Base-by-base conservation (phyloP, 495 filamentous ascomycete species). In the Penicillium cataractarum region DNA sequence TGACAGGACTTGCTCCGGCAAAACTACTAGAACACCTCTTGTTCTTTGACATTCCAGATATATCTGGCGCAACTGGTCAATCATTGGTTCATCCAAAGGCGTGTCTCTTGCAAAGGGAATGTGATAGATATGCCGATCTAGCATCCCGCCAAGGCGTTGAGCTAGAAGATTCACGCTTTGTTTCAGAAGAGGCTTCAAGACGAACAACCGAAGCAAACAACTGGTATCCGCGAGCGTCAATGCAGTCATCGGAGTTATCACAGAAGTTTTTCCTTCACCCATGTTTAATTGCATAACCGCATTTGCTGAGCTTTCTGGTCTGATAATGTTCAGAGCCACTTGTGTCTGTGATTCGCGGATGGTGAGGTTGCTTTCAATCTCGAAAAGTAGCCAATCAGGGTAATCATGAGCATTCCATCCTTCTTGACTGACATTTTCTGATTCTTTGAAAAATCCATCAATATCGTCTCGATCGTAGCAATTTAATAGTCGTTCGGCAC, bases 381-480 rank as follows among this genome's bases (percentile, higher is more conserved):
- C 50, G 31, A 53, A 53, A 24, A 53, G 50, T 31, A 53, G 50
- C 50, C 50, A 53, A 26, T 53, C 50, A 29, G 50, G 50, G 17
- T 53, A 26, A 17, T 24, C 12, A 3, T 29, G 50, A 53, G 59
- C 9, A 6, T 63, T 57, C 64, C 60, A 63, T 12, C 49, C 49
- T 12, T 44, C 49, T 10, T 49, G 32, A 10, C 51, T n/a, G 35
- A 31, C 17, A 19, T 31, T 40, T 27, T 66, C 55, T 10, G 56
- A 40, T 54, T 63, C 60, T 39, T 44, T 57, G 24, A 51, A 60
- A 44, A 66, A 66, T n/a, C 46, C 42, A n/a, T 52, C 57, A 12
- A 62, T 24, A 33, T 66, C 64, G 3, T 33, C 0, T 24, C 53
- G 55, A 46, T 62, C 59, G 10, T 44, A 66, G 33, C 51, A 58